phyloP scores from a whole-genome alignment of 2,329 filamentous ascomycete genomes.

The Blastomyces percursus region DNA sequence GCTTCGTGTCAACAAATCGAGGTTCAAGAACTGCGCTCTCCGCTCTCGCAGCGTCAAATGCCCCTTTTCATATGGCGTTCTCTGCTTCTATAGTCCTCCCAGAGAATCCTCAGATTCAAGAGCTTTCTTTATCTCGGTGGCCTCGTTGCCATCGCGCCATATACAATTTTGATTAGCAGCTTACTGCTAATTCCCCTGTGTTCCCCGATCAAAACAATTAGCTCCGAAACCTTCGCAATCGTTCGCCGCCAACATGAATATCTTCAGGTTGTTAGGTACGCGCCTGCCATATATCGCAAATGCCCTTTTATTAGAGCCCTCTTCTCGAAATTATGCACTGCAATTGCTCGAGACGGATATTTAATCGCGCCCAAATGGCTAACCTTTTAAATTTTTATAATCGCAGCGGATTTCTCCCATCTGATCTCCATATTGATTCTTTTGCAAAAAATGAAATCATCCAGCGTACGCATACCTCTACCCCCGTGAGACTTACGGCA shows the following conservation, averaged over 20 bases:
- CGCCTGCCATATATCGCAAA: background rate
- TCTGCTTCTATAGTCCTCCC: background rate
- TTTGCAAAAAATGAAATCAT: constrained; percentile 89
- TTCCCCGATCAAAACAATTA: background rate
- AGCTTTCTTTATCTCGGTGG: background rate
- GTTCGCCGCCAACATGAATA: constrained; percentile 46
- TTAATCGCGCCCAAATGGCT: background rate
- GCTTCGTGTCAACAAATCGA: constrained; percentile 6
- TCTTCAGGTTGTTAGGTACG: constrained; percentile 58
- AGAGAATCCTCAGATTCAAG: background rate
- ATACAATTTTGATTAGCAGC: background rate
- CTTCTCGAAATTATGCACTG: background rate
- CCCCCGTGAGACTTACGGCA: background rate
- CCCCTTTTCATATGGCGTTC: constrained; percentile 3
- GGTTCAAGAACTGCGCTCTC: background rate
- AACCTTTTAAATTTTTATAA: background rate
- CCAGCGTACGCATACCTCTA: constrained; percentile 53
- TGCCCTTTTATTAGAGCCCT: background rate
- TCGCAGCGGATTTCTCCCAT: constrained; percentile 83
- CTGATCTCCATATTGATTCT: constrained; percentile 87
- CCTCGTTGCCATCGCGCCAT: background rate
- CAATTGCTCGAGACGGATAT: background rate
- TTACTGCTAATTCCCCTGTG: background rate
- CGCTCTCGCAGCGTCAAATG: background rate
- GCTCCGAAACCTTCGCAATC: background rate